phyloP scores from a whole-genome alignment of 345 rosid species.

The Boechera divaricarpa region DNA sequence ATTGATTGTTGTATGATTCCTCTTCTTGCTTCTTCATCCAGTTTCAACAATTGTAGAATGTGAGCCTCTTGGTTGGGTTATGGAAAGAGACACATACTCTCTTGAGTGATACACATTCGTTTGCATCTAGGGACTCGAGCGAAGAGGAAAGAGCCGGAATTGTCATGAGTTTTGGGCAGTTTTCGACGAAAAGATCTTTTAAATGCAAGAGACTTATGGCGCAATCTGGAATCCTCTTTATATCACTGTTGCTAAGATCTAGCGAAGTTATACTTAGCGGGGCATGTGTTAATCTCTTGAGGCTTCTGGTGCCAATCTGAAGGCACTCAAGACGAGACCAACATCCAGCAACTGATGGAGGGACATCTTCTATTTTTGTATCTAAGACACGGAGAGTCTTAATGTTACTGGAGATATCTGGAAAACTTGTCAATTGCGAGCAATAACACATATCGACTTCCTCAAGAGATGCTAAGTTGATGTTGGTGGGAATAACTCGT shows the following conservation, averaged over 20 bases:
- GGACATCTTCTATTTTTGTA: neutral
- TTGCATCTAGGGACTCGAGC: no score
- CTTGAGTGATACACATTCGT: no score
- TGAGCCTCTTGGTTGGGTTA: no score
- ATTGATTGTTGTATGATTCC: no score
- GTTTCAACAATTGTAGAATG: no score
- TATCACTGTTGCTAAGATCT: rapidly evolving
- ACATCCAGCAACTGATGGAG: neutral
- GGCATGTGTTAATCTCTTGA: neutral
- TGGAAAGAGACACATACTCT: no score
- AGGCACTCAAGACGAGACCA: neutral
- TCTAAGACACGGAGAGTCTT: neutral
- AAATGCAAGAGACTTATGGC: neutral
- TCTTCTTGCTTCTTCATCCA: no score
- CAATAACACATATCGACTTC: neutral
- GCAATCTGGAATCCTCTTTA: neutral
- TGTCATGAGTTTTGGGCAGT: no score
- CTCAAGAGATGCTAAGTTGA: slow-evolving; percentile 22
- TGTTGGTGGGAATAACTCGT: slow-evolving; percentile 16
- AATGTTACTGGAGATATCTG: no score
- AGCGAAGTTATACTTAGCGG: neutral
- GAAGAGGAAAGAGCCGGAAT: no score
- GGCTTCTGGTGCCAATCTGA: neutral
- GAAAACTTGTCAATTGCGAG: no score
- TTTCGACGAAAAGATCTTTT: no score